phyloP scores from a whole-genome alignment of 352 stramenopile species.

The Globisporangium polare region DNA sequence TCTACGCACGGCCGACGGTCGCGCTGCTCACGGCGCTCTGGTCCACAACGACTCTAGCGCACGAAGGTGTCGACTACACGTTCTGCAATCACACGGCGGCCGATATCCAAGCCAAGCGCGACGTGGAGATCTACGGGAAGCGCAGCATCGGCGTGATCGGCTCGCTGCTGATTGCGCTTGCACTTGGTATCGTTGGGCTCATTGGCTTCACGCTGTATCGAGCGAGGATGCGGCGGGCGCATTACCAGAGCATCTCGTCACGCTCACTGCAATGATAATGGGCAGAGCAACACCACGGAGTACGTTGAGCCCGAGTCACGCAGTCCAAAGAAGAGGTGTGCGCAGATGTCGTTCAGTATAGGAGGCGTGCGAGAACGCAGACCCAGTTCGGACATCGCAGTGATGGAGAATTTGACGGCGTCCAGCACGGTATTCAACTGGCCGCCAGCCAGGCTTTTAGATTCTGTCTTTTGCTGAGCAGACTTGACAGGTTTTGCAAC shows the following conservation, averaged over 20 bases:
- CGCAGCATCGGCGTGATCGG: slow-evolving; percentile 18
- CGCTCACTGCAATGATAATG: background rate
- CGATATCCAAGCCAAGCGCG: slow-evolving; percentile 7
- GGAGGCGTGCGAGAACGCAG: too few relatives aligned
- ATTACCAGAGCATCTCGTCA: slow-evolving; percentile 19
- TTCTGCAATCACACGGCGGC: slow-evolving; percentile 19
- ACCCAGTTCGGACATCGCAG: too few relatives aligned
- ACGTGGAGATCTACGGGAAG: slow-evolving; percentile 17
- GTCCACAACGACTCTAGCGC: slow-evolving; percentile 25
- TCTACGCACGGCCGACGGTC: slow-evolving; percentile 49
- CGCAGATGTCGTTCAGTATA: too few relatives aligned
- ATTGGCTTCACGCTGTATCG: slow-evolving; percentile 16
- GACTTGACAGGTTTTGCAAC: too few relatives aligned
- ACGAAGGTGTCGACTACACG: slow-evolving; percentile 35
- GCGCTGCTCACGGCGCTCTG: slow-evolving; percentile 45
- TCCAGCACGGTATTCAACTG: too few relatives aligned
- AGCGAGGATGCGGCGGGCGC: slow-evolving; percentile 19
- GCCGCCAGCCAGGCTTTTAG: too few relatives aligned
- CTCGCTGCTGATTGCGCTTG: slow-evolving; percentile 11
- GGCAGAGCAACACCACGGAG: background rate
- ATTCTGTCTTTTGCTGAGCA: too few relatives aligned
- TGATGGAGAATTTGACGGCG: too few relatives aligned
- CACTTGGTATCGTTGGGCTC: slow-evolving; percentile 8
- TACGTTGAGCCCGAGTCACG: background rate
- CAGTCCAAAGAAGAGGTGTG: too few relatives aligned